These are phyloP conservation scores for Torrubiellomyces zombiae DNA, from an alignment of 2,329 filamentous ascomycete species.

Conservation along the genomic window DNA sequence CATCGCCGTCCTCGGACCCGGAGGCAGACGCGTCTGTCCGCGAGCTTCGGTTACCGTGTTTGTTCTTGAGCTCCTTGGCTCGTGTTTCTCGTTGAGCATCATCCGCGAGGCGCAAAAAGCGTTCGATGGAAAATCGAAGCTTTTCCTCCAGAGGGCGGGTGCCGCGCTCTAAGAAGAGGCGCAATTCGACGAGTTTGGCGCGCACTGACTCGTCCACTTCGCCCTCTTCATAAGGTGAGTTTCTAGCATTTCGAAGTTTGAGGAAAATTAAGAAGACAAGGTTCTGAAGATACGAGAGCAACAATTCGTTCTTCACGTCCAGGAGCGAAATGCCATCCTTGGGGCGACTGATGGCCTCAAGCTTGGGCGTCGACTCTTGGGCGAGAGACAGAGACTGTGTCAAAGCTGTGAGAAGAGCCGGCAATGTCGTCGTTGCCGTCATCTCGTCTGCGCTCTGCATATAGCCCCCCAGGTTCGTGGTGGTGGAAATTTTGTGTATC, in stretches of 20 bases:
- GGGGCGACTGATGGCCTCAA: slow-evolving; percentile 50
- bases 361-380: slow-evolving; percentile 47
- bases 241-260: slow-evolving; percentile 48
- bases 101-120: slow-evolving; percentile 76
- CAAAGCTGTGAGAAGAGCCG: slow-evolving; percentile 34
- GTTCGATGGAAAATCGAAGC: slow-evolving; percentile 89
- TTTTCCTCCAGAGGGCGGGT: slow-evolving; percentile 79
- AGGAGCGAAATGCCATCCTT: slow-evolving; percentile 84
- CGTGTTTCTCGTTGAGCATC: slow-evolving; percentile 40
- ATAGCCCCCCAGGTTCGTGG: too few relatives aligned
- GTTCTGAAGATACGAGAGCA: slow-evolving; percentile 90
- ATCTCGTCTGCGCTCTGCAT: slow-evolving; percentile 16
- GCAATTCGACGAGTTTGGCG: slow-evolving; percentile 74
- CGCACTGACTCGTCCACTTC: slow-evolving; percentile 50
- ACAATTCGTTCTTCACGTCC: slow-evolving; percentile 91
- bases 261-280: slow-evolving; percentile 75
- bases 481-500: slow-evolving; percentile 1
- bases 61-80: slow-evolving; percentile 13
- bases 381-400: slow-evolving; percentile 44
- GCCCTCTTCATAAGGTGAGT: slow-evolving; percentile 10
- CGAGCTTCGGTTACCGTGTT: slow-evolving; percentile 8
- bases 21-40: slow-evolving; percentile 10
- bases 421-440: slow-evolving; percentile 31
- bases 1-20: slow-evolving; percentile 14
- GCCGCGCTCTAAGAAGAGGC: slow-evolving; percentile 87